A percentile compares a stretch with the other conserved stretches of the same genome.
These are phyloP conservation scores for Tylopilus sp. DNA, from an alignment of 1,284 basidiomycete species.

Conservation along the genomic window DNA sequence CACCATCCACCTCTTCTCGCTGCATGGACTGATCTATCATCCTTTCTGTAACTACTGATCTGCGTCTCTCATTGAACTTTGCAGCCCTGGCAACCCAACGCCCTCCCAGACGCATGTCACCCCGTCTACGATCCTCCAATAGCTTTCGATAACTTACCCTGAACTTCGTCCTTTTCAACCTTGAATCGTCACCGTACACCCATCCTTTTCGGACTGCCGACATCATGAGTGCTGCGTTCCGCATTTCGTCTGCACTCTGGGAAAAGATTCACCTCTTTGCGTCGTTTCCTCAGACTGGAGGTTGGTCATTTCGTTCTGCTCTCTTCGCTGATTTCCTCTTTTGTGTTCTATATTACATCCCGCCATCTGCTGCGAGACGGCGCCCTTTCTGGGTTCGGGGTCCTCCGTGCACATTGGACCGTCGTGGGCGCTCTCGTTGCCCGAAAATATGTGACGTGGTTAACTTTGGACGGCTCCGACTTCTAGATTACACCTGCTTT, in stretches of 20 bases:
- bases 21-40: conserved; percentile 22
- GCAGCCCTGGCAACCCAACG: conserved; percentile 24
- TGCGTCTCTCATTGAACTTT: background rate
- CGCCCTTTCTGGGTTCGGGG: background rate
- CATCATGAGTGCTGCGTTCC: conserved; percentile 41
- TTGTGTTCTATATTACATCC: too few species aligned
- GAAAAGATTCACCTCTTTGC: conserved; percentile 93
- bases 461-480: background rate
- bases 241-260: conserved; percentile 76
- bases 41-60: background rate
- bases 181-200: background rate
- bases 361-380: background rate
- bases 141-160: conserved; percentile 16
- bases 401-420: conserved; percentile 4
- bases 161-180: background rate
- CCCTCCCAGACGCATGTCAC: conserved; percentile 23
- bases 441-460: background rate
- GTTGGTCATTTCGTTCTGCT: conserved; percentile 64
- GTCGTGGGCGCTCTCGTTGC: background rate
- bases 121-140: conserved; percentile 1
- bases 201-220: background rate
- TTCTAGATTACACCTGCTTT: background rate
- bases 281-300: conserved; percentile 87
- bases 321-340: conserved; percentile 40
- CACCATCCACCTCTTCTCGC: background rate